phyloP scores from a whole-genome alignment of 2,329 filamentous ascomycete species.

The Mycosphaerella sp. region DNA sequence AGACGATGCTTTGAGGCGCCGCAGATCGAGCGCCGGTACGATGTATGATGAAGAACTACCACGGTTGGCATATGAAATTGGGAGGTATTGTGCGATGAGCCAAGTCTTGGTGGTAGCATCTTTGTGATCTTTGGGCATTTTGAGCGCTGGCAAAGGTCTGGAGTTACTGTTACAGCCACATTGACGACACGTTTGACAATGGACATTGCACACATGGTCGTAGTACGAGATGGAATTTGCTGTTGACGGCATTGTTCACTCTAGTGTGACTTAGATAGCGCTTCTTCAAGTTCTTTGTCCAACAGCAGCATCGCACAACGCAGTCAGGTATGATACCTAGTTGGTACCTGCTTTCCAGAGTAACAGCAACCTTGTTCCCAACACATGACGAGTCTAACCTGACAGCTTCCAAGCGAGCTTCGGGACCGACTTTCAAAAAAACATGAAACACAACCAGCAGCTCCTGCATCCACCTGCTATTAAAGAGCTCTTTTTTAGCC shows the following conservation, averaged over 20 bases:
- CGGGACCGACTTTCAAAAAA: not conserved
- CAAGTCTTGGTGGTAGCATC: not conserved
- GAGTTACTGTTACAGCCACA: constrained; percentile 1
- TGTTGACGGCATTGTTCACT: constrained; percentile 5
- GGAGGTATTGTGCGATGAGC: not conserved
- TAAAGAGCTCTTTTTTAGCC: no score
- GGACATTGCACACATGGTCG: not conserved
- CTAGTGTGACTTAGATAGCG: not conserved
- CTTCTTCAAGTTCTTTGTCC: not conserved
- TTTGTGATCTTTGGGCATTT: not conserved
- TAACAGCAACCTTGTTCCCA: not conserved
- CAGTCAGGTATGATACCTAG: not conserved
- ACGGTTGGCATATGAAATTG: constrained; percentile 1
- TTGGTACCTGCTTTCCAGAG: not conserved
- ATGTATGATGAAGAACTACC: constrained; percentile 2
- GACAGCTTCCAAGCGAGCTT: not conserved
- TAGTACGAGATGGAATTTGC: not conserved
- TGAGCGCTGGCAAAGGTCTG: constrained; percentile 3
- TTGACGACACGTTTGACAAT: not conserved
- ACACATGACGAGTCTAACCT: not conserved
- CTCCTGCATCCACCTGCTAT: not conserved
- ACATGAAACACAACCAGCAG: not conserved
- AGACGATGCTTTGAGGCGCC: constrained; percentile 9
- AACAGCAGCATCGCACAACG: not conserved
- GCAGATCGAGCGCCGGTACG: constrained; percentile 5